Conservation (phyloP, 2,329 filamentous ascomycete species). For the Capronia epimyces region DNA sequence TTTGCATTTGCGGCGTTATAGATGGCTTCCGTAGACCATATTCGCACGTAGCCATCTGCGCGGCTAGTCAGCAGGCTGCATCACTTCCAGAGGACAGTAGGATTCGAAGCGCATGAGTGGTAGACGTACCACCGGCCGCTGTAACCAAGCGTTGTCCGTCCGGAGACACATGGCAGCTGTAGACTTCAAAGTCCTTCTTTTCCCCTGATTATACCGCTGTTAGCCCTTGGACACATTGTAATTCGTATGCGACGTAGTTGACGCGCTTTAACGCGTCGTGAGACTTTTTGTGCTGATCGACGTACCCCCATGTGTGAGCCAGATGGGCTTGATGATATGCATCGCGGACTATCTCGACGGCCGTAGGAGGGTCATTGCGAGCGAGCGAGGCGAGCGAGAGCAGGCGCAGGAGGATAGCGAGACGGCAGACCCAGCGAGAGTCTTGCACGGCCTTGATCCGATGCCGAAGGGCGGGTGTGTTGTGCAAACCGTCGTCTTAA, state of each 20-base stretch:
- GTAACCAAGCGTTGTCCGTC: constrained; percentile 89
- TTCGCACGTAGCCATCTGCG: constrained; percentile 86
- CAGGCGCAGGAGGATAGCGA: not conserved
- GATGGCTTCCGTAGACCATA: constrained; percentile 96
- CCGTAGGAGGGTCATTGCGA: constrained; percentile 13
- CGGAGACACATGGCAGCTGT: constrained; percentile 94
- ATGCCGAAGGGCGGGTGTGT: not conserved
- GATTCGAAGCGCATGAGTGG: not conserved
- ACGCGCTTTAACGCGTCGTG: constrained; percentile 25
- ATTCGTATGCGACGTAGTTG: constrained; percentile 12
- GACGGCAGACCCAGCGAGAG: not conserved
- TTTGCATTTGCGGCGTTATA: constrained; percentile 68
- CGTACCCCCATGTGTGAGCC: constrained; percentile 86
- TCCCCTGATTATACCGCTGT: constrained; percentile 56
- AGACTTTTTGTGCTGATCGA: constrained; percentile 23
- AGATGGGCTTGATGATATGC: constrained; percentile 89
- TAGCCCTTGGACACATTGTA: not conserved
- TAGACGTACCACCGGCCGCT: constrained; percentile 72
- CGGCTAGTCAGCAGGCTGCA: constrained; percentile 24
- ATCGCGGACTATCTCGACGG: constrained; percentile 42
- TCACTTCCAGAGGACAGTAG: not conserved
- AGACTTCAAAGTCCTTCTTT: constrained; percentile 97
- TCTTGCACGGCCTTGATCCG: not conserved
- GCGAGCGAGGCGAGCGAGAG: not conserved
- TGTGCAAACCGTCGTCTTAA: not conserved